Conservation (phyloP, 1,284 basidiomycete species). For the Marasmius sp. region DNA sequence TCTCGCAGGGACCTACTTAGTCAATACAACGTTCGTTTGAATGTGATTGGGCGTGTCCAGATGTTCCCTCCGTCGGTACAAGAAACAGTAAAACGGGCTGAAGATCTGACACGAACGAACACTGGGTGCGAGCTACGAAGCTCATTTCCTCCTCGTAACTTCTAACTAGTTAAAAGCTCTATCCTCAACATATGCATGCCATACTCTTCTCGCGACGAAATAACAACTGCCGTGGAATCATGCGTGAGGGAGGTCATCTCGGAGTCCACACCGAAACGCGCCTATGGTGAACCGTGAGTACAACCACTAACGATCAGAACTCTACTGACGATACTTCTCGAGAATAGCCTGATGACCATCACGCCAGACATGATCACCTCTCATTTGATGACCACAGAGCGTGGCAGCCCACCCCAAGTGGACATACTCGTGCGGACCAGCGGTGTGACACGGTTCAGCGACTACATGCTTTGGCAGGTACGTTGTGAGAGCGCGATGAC, state of each 20-base stretch:
- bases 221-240: slow-evolving; percentile 72
- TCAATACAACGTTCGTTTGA: slow-evolving; percentile 81
- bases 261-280: slow-evolving; percentile 23
- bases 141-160: not conserved
- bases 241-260: slow-evolving; percentile 52
- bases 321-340: not conserved
- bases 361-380: slow-evolving; percentile 66
- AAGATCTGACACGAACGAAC: slow-evolving; percentile 79
- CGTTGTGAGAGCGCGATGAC: slow-evolving; percentile 20
- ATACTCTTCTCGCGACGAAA: slow-evolving; percentile 92
- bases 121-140: slow-evolving; percentile 46
- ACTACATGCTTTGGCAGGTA: slow-evolving; percentile 96
- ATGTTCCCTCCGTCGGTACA: slow-evolving; percentile 82
- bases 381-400: slow-evolving; percentile 66
- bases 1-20: slow-evolving; percentile 70
- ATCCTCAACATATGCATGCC: slow-evolving; percentile 96
- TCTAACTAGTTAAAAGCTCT: slow-evolving; percentile 48
- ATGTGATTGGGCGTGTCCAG: slow-evolving; percentile 77
- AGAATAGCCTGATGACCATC: slow-evolving; percentile 42
- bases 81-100: slow-evolving; percentile 71
- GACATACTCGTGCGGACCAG: slow-evolving; percentile 93
- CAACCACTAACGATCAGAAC: not conserved
- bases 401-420: slow-evolving; percentile 70
- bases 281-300: slow-evolving; percentile 5
- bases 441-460: slow-evolving; percentile 87